These are phyloP conservation scores for Sporothrix variecibatus DNA, from an alignment of 2,329 filamentous ascomycete species.

Conservation along the genomic window DNA sequence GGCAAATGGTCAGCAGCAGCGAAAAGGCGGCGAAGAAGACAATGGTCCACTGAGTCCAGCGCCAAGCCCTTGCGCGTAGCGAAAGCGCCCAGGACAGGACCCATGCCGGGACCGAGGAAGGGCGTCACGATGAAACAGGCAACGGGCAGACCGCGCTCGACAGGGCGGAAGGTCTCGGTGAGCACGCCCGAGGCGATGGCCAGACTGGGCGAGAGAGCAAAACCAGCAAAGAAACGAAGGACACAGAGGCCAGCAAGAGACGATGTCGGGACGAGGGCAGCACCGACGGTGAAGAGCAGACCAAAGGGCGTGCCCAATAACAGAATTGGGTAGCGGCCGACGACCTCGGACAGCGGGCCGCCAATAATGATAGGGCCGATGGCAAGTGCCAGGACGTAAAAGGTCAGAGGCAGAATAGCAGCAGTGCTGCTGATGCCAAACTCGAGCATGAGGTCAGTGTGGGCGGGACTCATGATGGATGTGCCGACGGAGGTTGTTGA, in stretches of 20 bases:
- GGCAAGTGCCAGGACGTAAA: constrained; percentile 62
- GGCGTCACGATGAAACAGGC: constrained; percentile 53
- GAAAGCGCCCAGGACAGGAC: constrained; percentile 53
- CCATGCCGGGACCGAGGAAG: constrained; percentile 55
- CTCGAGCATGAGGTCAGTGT: constrained; percentile 48
- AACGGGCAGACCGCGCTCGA: constrained; percentile 46
- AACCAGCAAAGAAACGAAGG: constrained; percentile 58
- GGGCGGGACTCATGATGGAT: constrained; percentile 55
- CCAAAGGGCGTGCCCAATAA: constrained; percentile 48
- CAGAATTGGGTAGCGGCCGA: constrained; percentile 58
- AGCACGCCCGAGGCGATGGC: constrained; percentile 54
- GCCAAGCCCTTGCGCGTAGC: constrained; percentile 52
- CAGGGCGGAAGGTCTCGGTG: constrained; percentile 49
- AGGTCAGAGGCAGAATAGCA: constrained; percentile 59
- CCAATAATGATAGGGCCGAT: constrained; percentile 61
- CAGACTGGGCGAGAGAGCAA: constrained; percentile 52
- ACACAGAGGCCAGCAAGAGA: constrained; percentile 53
- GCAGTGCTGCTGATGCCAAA: constrained; percentile 58
- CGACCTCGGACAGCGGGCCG: constrained; percentile 60
- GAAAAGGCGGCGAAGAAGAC: constrained; percentile 48
- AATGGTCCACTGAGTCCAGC: constrained; percentile 56
- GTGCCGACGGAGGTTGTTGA: constrained; percentile 54
- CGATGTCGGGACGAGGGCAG: constrained; percentile 49
- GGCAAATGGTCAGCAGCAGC: constrained; percentile 41
- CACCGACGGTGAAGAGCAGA: constrained; percentile 58